Percentiles rank a stretch among this genome's conserved stretches.
Evolutionary conservation across 176 grass and related monocot species (phyloP).

Genomic region (Paspalum vaginatum): DNA sequence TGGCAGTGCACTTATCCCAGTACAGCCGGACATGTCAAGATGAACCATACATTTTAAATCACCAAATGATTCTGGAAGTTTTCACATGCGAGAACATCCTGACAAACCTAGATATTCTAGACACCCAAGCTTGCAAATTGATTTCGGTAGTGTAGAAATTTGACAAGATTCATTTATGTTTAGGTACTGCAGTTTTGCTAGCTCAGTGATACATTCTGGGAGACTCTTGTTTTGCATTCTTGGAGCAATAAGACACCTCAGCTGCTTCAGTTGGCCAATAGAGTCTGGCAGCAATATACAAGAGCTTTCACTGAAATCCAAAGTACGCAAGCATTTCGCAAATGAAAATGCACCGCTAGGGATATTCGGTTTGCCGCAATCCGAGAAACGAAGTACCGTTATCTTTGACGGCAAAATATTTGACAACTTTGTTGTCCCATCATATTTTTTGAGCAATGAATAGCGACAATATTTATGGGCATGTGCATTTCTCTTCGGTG

Average conservation of each 20-base stretch:
- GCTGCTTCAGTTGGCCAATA: slow-evolving; percentile 5
- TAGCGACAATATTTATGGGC: not conserved
- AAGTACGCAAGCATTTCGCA: slow-evolving; percentile 6
- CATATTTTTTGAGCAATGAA: not conserved
- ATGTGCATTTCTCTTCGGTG: not conserved
- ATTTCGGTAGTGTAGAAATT: not conserved
- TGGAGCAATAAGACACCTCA: not conserved
- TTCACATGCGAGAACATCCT: not conserved
- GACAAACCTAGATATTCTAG: slow-evolving; percentile 26
- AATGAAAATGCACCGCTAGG: not conserved
- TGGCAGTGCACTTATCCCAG: not conserved
- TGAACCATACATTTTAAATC: not conserved
- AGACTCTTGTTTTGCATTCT: not conserved
- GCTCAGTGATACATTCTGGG: not conserved
- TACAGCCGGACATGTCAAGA: not conserved
- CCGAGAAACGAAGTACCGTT: slow-evolving; percentile 18
- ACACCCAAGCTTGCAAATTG: not conserved
- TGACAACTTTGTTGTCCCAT: not conserved
- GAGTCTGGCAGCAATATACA: not conserved
- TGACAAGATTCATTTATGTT: slow-evolving; percentile 9
- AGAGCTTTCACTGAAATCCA: slow-evolving; percentile 27
- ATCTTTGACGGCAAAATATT: not conserved
- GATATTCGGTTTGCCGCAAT: not conserved
- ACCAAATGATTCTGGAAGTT: not conserved
- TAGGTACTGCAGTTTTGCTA: slow-evolving; percentile 18